These are phyloP conservation scores for Trypanosoma avium DNA, from an alignment of 208 protist genomes.

Conservation along the genomic window DNA sequence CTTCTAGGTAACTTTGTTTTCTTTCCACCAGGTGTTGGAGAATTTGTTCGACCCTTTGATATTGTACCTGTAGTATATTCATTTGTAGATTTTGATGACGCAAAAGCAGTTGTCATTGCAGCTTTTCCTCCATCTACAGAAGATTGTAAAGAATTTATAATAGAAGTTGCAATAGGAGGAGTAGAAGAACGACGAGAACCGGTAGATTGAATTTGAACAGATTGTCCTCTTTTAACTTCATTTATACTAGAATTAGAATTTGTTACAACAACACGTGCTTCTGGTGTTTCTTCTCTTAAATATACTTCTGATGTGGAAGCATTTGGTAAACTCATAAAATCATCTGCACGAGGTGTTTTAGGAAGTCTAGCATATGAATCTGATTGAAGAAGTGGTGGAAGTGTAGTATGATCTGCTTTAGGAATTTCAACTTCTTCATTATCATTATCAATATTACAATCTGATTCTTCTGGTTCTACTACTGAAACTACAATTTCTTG, in stretches of 20 bases:
- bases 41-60: background rate
- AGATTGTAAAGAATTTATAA: constrained; percentile 4
- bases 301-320: background rate
- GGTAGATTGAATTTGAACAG: background rate
- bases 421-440: background rate
- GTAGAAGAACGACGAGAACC: background rate
- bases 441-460: background rate
- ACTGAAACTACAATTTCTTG: no score
- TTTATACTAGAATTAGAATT: background rate
- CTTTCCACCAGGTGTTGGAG: background rate
- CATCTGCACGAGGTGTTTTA: constrained; percentile 17
- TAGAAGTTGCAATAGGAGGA: background rate
- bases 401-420: background rate
- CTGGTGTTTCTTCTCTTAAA: background rate
- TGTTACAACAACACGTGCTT: background rate
- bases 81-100: background rate
- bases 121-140: background rate
- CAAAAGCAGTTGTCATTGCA: background rate
- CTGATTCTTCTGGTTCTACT: background rate
- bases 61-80: background rate
- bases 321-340: constrained; percentile 5
- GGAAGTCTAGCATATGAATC: background rate
- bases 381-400: constrained; percentile 2
- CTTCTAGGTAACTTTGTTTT: no score
- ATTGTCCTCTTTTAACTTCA: background rate